These are phyloP conservation scores for Rhododendron mucronatum DNA, from an alignment of 148 eudicot species.

Conservation along the genomic window DNA sequence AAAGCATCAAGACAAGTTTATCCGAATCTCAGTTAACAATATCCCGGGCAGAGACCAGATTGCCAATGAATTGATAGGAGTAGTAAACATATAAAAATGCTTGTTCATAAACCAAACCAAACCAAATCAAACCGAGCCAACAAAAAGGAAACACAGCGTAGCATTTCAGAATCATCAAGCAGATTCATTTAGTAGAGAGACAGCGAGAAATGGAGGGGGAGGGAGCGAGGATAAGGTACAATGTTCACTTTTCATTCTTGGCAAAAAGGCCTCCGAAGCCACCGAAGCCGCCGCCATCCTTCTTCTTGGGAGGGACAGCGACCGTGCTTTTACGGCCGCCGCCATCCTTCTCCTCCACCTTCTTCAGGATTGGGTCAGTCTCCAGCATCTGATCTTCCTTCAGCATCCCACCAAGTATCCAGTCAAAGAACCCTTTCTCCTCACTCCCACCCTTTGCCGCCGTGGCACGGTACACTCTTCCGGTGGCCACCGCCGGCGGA, in stretches of 20 bases:
- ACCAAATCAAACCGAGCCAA: neutral
- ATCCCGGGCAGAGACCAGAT: constrained; percentile 3
- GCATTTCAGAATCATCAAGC: neutral
- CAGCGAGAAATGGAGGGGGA: neutral
- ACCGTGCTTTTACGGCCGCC: constrained; percentile 39
- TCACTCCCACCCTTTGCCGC: constrained; percentile 45
- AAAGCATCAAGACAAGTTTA: neutral
- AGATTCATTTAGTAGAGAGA: neutral
- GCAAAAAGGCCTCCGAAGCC: constrained; percentile 69
- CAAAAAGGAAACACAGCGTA: neutral
- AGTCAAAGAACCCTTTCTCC: constrained; percentile 58
- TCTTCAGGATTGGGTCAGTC: constrained; percentile 66
- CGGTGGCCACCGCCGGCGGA: constrained; percentile 26
- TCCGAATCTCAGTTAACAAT: neutral
- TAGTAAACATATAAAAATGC: neutral
- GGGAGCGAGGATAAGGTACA: neutral
- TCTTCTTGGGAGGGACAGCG: constrained; percentile 48
- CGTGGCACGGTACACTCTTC: constrained; percentile 38
- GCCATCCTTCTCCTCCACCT: constrained; percentile 49
- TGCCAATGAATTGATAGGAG: neutral
- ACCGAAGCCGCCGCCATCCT: constrained; percentile 25
- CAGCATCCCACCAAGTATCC: constrained; percentile 40
- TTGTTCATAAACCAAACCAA: neutral
- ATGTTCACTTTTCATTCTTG: constrained; percentile 34
- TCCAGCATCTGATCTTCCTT: constrained; percentile 61